A percentile compares a stretch with the other conserved stretches of the same genome.
Conservation (phyloP, 306 rosid species). For the Lablab purpureus region DNA sequence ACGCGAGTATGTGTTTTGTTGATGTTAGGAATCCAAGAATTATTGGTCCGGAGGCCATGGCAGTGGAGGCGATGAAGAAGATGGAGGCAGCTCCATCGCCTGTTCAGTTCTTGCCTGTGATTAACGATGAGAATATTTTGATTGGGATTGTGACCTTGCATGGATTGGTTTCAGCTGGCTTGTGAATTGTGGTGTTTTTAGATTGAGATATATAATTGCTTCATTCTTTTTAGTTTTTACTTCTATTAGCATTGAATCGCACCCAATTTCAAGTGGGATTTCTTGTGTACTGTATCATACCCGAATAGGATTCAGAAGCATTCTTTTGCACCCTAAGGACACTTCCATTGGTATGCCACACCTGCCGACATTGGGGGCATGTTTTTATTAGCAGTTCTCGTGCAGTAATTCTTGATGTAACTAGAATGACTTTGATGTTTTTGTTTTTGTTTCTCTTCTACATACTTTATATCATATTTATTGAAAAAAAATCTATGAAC, state of each 20-base stretch:
- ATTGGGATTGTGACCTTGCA: slow-evolving; percentile 98
- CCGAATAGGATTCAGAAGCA: not conserved
- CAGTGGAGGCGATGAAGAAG: slow-evolving; percentile 95
- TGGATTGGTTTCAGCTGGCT: slow-evolving; percentile 93
- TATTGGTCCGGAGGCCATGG: slow-evolving; percentile 84
- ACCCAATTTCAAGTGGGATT: slow-evolving; percentile 27
- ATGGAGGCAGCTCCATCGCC: slow-evolving; percentile 99
- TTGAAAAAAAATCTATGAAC: too few relatives aligned
- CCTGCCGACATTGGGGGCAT: slow-evolving; percentile 8
- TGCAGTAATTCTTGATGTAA: slow-evolving; percentile 30
- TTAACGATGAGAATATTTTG: slow-evolving; percentile 61
- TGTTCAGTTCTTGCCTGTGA: slow-evolving; percentile 94
- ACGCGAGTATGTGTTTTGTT: not conserved
- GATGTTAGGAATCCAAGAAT: slow-evolving; percentile 76
- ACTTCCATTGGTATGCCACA: not conserved
- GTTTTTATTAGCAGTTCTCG: slow-evolving; percentile 11
- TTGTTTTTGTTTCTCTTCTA: not conserved
- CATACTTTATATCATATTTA: too few relatives aligned
- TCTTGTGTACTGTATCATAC: slow-evolving; percentile 26
- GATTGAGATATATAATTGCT: not conserved
- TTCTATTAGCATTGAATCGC: slow-evolving; percentile 29
- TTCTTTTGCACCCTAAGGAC: not conserved
- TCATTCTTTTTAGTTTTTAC: slow-evolving; percentile 43
- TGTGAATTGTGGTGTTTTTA: slow-evolving; percentile 48
- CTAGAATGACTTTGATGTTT: not conserved